Percentiles rank a stretch among this genome's conserved stretches.
phyloP scores from a whole-genome alignment of 2,329 filamentous ascomycete species.

The Penicillium oxalicum region DNA sequence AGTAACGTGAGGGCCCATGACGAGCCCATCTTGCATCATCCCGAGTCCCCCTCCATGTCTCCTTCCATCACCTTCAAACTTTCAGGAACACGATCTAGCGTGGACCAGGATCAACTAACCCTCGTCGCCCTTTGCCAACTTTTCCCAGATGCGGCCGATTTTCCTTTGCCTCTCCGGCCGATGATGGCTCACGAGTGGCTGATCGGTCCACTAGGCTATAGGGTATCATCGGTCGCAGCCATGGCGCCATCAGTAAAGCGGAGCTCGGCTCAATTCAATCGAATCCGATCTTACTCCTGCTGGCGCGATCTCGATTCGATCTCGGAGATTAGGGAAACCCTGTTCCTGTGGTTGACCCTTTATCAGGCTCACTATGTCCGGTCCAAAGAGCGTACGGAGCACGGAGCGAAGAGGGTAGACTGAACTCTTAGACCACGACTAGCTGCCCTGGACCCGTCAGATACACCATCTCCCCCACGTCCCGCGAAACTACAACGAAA shows the following conservation, averaged over 20 bases:
- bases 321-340: slow-evolving; percentile 2
- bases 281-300: not conserved
- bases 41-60: slow-evolving; percentile 3
- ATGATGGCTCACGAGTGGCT: not conserved
- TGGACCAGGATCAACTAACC: too few relatives aligned
- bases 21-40: slow-evolving; percentile 15
- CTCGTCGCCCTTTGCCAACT: not conserved
- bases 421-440: too few relatives aligned
- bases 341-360: too few relatives aligned
- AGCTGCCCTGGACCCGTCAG: too few relatives aligned
- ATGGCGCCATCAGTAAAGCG: slow-evolving; percentile 24
- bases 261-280: slow-evolving; percentile 10
- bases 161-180: not conserved
- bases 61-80: not conserved
- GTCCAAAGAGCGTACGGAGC: too few relatives aligned
- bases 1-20: not conserved
- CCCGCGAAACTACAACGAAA: too few relatives aligned
- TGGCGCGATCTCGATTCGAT: slow-evolving; percentile 1
- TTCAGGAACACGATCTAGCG: slow-evolving; percentile 1
- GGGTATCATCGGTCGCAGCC: slow-evolving; percentile 12
- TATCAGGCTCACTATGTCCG: too few relatives aligned
- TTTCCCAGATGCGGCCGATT: not conserved
- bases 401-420: too few relatives aligned
- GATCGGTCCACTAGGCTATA: not conserved
- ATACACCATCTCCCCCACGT: not conserved